Evolutionary conservation across 139 green algal species (phyloP), one percentile per base, ranked within the genome.

Genomic region (Tetratostichococcus sp.): DNA sequence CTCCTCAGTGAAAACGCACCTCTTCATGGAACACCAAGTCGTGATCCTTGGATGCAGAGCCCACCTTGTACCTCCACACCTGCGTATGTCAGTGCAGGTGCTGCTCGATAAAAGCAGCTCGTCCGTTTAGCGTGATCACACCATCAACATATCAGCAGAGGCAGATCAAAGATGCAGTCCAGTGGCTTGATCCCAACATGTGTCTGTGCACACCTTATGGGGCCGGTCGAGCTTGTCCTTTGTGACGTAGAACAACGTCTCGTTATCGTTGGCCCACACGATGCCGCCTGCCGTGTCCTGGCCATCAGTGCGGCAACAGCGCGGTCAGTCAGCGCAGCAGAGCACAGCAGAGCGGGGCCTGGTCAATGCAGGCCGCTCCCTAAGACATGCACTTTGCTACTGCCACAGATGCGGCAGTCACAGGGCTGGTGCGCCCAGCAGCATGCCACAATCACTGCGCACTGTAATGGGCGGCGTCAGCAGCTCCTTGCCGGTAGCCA

Each of bases 151-250:
- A n/a, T n/a, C n/a, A n/a, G n/a, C n/a, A n/a, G n/a, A n/a, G n/a
- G n/a, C n/a, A n/a, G n/a, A n/a, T n/a, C n/a, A n/a, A n/a, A n/a
- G n/a, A n/a, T 68, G 32, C 35, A 70, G 30, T 17, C 6, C n/a
- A 71, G 57, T 50, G n/a, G 28, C 28, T 14, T 42, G 31, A 70
- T 11, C 39, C 39, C 6, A 50, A 50, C 8, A 50, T 6, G 8
- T 50, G 39, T 21, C 11, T 6, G 39, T 11, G 8, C 11, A 11
- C 82, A 85, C 72, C 73, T 86, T 80, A 77, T 85, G 77, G 21
- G 84, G 83, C 8, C 91, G 79, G 74, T 93, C 86, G 68, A 93
- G 80, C 66, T 91, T 70, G 75, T 96, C 90, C 86, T 94, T 92
- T 4, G 87, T 87, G 1, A 92, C 82, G 65, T 94, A 96, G 75